These are phyloP conservation scores for Melampsora larici-populina DNA, from an alignment of 1,284 basidiomycete genomes.

Conservation along the genomic window DNA sequence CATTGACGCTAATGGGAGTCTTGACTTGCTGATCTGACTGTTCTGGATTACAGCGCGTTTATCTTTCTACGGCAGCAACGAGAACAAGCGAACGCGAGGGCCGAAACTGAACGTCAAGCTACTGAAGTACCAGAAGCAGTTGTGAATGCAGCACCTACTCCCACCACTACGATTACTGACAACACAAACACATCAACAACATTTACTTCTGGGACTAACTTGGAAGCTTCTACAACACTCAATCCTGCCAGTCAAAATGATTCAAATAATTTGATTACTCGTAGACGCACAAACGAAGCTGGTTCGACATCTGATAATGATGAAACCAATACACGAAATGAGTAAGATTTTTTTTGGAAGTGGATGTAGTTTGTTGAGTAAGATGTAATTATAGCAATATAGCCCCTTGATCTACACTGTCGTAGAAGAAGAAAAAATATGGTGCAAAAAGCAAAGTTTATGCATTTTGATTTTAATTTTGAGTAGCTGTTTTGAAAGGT, in stretches of 20 bases:
- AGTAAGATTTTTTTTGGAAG: background rate
- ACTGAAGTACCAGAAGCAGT: conserved; percentile 23
- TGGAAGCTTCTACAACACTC: background rate
- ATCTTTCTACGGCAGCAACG: conserved; percentile 41
- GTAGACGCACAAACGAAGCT: background rate
- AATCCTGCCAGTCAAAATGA: background rate
- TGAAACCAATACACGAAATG: background rate
- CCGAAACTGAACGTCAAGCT: conserved; percentile 12
- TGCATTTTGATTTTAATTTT: no score
- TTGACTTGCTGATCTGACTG: background rate
- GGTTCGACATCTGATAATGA: background rate
- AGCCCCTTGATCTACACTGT: no score
- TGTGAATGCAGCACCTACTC: background rate
- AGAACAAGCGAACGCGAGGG: conserved; percentile 28
- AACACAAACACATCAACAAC: background rate
- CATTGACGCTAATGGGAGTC: background rate
- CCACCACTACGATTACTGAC: background rate
- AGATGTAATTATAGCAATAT: no score
- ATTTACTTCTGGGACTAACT: background rate
- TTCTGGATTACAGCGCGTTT: conserved; percentile 21
- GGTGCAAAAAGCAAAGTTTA: no score
- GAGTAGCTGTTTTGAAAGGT: no score
- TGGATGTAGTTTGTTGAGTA: no score
- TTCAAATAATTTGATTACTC: background rate
- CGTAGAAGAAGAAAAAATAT: no score